Percentiles rank a stretch among this genome's conserved stretches.
Conservation (phyloP, 768 basidiomycete species). For the Pseudohyphozyma bogoriensis region DNA sequence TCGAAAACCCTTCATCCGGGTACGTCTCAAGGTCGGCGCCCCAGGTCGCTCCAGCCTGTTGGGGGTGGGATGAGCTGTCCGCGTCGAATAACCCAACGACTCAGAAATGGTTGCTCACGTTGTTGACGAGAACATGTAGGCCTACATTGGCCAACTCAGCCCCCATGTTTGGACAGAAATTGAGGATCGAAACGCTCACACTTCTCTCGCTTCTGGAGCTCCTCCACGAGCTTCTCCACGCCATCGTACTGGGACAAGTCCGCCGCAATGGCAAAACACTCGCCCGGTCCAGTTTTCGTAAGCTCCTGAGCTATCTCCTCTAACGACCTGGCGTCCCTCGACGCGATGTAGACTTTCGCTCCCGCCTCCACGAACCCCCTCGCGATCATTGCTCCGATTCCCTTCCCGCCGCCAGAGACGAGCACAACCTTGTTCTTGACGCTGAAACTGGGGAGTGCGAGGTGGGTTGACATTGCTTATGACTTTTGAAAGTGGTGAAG, state of each 20-base stretch:
- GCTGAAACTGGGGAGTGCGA: too few relatives aligned
- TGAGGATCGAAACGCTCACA: slow-evolving; percentile 34
- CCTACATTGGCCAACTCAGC: slow-evolving; percentile 34
- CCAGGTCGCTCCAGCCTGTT: slow-evolving; percentile 35
- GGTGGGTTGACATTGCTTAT: too few relatives aligned
- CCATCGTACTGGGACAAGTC: slow-evolving; percentile 50
- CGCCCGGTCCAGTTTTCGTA: slow-evolving; percentile 47
- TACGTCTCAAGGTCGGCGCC: slow-evolving; percentile 37
- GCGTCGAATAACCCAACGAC: too few relatives aligned
- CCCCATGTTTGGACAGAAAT: not conserved
- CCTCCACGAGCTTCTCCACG: slow-evolving; percentile 48
- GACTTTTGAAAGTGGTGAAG: too few relatives aligned
- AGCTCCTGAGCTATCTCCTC: slow-evolving; percentile 48
- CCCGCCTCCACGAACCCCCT: slow-evolving; percentile 56
- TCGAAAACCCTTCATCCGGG: slow-evolving; percentile 51
- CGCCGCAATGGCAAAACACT: slow-evolving; percentile 49
- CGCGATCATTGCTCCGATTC: slow-evolving; percentile 51
- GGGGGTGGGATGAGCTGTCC: too few relatives aligned
- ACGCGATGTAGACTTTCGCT: slow-evolving; percentile 54
- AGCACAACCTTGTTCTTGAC: slow-evolving; percentile 44
- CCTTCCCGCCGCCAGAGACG: slow-evolving; percentile 57
- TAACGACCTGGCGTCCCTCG: slow-evolving; percentile 49
- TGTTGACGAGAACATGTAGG: slow-evolving; percentile 47
- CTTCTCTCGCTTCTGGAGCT: slow-evolving; percentile 48
- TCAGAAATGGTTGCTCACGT: too few relatives aligned